Base-by-base conservation (phyloP, 129 eudicot genomes). In the Smallanthus sonchifolius region DNA sequence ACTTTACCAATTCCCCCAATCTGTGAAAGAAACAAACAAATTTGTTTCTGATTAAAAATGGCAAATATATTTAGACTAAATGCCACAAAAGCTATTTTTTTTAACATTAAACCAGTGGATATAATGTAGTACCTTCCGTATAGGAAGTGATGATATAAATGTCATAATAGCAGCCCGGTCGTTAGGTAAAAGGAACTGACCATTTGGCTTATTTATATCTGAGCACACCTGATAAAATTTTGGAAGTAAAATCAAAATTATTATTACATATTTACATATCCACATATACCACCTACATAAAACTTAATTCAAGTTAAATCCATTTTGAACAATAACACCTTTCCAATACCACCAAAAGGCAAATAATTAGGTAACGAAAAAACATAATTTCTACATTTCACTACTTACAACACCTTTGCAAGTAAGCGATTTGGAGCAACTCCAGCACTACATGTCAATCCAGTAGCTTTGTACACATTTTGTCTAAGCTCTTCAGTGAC, bases 381-480 rank as follows among this genome's bases (percentile, higher is more conserved):
- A 37, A 10, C 34, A n/a, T 49, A 8, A 17, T 74, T 72, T 15
- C 35, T 66, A 68, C 48, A 70, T 65, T 77, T 69, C 59, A 72
- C 28, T 62, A 59, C 75, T 6, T 55, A 74, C 75, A 67, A 43
- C 30, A 93, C 99, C 94, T 95, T 95, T 35, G 99, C 99, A 73
- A 95, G 99, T 81, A 95, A 86, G 72, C 97, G 90, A 75, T 95
- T 95, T 30, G 99, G 90, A 55, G 88, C 96, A 62, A 95, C 93
- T 75, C 99, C 99, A 76, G 96, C 97, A 88, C 99, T 95, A 81
- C 99, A 95, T 30, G 99, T 95, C 61, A 95, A 88, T 43, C 99
- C 99, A 69, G 99, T 95, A 82, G 88, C 96, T 74, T 74, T 77
- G 68, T 70, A 75, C 54, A 95, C 90, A 47, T 75, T 70, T 70